Evolutionary conservation across 805 yeast genomes (phyloP).

Genomic region (Monosporozyma siamensis): DNA sequence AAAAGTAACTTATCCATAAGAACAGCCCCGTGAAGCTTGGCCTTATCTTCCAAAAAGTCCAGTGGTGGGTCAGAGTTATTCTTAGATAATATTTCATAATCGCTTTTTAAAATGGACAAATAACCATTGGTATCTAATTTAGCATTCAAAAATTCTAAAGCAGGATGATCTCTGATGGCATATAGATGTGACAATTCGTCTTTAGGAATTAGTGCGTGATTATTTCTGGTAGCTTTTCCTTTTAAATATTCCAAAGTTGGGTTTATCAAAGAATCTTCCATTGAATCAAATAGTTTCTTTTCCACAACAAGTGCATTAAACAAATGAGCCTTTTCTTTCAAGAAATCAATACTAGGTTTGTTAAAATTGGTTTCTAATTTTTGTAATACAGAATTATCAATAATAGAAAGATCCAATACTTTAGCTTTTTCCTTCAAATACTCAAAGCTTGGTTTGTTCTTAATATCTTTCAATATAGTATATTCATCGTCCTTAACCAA

Average conservation of each 20-base stretch:
- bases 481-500: not conserved
- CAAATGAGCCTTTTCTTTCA: not conserved
- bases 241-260: conserved; percentile 8
- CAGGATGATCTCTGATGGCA: not conserved
- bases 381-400: not conserved
- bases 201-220: not conserved
- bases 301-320: not conserved
- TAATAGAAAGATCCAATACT: not conserved
- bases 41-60: not conserved
- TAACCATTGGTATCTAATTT: conserved; percentile 6
- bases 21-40: not conserved
- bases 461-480: not conserved
- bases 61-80: not conserved
- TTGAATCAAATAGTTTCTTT: not conserved
- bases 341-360: conserved; percentile 2
- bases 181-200: not conserved
- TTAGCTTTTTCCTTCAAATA: conserved; percentile 8
- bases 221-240: conserved; percentile 7
- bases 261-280: not conserved
- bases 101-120: not conserved
- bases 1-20: not conserved
- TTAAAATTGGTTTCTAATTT: not conserved
- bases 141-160: conserved; percentile 6
- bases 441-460: conserved; percentile 9
- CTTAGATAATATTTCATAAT: not conserved